A percentile compares a stretch with the other conserved stretches of the same genome.
These are phyloP conservation scores for Typha latifolia DNA, from an alignment of 176 grass and related monocot genomes.

Conservation along the genomic window DNA sequence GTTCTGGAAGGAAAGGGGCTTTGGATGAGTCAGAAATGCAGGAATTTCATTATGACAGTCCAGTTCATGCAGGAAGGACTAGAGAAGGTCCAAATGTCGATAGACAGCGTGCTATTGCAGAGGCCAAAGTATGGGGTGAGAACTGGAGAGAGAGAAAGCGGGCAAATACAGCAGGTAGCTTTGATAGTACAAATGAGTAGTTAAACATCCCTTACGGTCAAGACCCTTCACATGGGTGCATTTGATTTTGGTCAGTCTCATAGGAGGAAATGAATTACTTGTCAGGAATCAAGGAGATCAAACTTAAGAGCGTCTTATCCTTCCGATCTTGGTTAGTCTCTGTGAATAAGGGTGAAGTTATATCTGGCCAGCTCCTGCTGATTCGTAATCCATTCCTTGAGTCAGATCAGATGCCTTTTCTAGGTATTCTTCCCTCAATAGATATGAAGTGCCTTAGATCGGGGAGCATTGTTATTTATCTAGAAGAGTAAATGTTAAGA, in stretches of 20 bases:
- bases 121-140: constrained; percentile 23
- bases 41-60: constrained; percentile 12
- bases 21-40: constrained; percentile 42
- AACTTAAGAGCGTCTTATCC: background rate
- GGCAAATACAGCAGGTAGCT: constrained; percentile 26
- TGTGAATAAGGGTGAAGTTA: background rate
- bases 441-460: background rate
- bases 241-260: background rate
- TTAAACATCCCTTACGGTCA: background rate
- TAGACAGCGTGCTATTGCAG: constrained; percentile 24
- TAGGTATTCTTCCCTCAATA: constrained; percentile 1
- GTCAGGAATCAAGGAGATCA: background rate
- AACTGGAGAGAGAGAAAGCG: constrained; percentile 33
- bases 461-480: background rate
- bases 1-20: constrained; percentile 59
- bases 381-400: background rate
- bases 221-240: background rate
- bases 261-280: constrained; percentile 12
- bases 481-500: background rate
- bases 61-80: constrained; percentile 4
- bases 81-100: constrained; percentile 22
- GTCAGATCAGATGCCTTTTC: background rate
- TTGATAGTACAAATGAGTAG: constrained; percentile 25
- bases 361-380: background rate
- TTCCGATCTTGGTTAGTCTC: background rate